Percentiles rank a stretch among this genome's conserved stretches.
phyloP scores from a whole-genome alignment of 164 flowering plant genomes.

The Brasenia schreberi region DNA sequence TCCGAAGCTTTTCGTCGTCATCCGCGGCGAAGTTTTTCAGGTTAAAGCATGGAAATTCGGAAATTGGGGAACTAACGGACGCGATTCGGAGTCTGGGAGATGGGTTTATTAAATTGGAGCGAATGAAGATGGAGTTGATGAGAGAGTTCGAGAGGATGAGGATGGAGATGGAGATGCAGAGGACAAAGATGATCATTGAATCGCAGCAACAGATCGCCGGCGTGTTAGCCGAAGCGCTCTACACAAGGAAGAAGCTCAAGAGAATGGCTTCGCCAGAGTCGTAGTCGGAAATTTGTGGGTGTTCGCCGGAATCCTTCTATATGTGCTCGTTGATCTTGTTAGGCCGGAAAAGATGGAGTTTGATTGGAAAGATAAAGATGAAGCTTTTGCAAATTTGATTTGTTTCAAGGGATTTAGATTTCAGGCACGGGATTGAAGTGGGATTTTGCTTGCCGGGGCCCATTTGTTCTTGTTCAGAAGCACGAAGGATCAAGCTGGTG shows the following conservation, averaged over 20 bases:
- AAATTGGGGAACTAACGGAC: constrained; percentile 30
- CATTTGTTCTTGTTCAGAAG: neutral
- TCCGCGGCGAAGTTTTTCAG: neutral
- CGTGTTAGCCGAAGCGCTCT: constrained; percentile 33
- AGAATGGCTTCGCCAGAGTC: neutral
- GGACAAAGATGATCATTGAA: constrained; percentile 50
- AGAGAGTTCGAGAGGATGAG: constrained; percentile 51
- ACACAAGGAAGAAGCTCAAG: constrained; percentile 20
- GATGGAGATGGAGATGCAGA: constrained; percentile 71
- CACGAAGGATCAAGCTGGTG: neutral
- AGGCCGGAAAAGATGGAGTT: no score
- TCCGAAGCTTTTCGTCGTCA: neutral
- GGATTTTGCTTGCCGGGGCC: neutral
- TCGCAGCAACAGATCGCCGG: constrained; percentile 53
- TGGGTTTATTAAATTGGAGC: constrained; percentile 55
- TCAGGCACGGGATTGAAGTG: neutral
- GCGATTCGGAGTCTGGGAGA: constrained; percentile 45
- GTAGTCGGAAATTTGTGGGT: neutral
- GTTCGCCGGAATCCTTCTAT: neutral
- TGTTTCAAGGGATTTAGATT: neutral
- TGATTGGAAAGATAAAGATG: neutral
- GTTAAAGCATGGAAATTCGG: neutral
- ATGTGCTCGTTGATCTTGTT: no score
- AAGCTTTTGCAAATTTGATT: neutral
- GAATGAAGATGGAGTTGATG: constrained; percentile 66